These are phyloP conservation scores for Psophocarpus tetragonolobus DNA, from an alignment of 306 rosid species.

Conservation along the genomic window DNA sequence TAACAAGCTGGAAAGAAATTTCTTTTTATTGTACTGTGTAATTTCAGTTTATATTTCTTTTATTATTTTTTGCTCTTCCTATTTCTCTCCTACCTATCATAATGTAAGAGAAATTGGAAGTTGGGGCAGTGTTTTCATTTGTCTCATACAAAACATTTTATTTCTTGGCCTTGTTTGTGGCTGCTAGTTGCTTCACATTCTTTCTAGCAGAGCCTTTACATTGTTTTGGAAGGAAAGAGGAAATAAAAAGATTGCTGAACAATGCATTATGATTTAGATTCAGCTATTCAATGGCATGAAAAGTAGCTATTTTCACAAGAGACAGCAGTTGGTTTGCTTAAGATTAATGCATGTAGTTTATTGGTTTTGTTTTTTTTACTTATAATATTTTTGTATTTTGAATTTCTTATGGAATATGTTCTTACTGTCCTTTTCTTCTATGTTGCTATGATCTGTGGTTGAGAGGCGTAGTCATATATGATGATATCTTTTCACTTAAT, in stretches of 20 bases:
- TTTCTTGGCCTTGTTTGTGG: background rate
- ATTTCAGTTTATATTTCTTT: conserved; percentile 10
- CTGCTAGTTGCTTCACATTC: conserved; percentile 19
- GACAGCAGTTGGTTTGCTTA: conserved; percentile 9
- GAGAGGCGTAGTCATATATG: background rate
- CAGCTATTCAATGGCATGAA: conserved; percentile 4
- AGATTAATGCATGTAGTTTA: background rate
- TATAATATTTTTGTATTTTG: conserved; percentile 5
- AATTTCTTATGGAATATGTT: conserved; percentile 10
- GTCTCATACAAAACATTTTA: background rate
- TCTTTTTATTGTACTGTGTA: background rate
- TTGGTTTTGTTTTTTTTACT: conserved; percentile 5
- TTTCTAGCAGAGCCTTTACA: background rate
- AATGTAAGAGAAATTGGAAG: background rate
- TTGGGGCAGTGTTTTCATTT: background rate
- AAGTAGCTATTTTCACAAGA: background rate
- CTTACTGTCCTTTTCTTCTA: background rate
- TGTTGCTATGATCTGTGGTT: conserved; percentile 19
- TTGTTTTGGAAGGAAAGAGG: background rate
- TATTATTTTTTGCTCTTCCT: background rate
- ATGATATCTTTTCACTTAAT: conserved; percentile 24
- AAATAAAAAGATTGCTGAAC: background rate
- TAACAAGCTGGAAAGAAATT: background rate
- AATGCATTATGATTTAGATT: conserved; percentile 7
- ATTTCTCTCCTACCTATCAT: background rate